Percentiles rank a stretch among this genome's conserved stretches.
Conservation (phyloP, 257 asterid genomes). For the Marsdenia floribunda region DNA sequence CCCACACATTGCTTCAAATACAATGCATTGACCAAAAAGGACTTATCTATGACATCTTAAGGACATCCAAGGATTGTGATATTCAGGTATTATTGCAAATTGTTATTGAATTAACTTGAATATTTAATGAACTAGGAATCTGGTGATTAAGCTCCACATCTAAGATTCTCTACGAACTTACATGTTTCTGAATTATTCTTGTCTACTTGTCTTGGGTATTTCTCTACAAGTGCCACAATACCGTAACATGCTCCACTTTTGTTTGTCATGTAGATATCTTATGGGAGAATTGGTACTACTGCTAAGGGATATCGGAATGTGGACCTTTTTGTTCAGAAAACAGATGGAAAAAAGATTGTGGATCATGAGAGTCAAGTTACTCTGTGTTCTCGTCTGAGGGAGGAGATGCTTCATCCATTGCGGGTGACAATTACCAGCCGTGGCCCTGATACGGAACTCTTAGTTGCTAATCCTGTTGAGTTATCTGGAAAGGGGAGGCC, state of each 20-base stretch:
- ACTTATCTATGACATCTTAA: constrained; percentile 45
- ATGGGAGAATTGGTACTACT: constrained; percentile 38
- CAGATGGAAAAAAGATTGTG: constrained; percentile 40
- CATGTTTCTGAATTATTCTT: not conserved
- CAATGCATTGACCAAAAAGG: constrained; percentile 48
- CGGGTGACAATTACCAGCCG: constrained; percentile 45
- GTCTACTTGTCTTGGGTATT: constrained; percentile 3
- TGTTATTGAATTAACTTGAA: not conserved
- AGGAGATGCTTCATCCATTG: constrained; percentile 50
- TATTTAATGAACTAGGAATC: not conserved
- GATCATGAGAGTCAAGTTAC: constrained; percentile 32
- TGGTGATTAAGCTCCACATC: not conserved
- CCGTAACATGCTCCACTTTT: constrained; percentile 11
- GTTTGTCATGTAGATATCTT: constrained; percentile 32
- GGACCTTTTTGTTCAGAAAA: constrained; percentile 39
- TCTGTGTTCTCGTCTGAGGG: constrained; percentile 36
- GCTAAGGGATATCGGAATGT: constrained; percentile 33
- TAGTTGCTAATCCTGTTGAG: constrained; percentile 56
- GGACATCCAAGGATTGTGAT: constrained; percentile 44
- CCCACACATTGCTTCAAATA: constrained; percentile 46
- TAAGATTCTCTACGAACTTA: not conserved
- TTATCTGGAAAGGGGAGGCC: constrained; percentile 52
- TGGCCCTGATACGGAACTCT: constrained; percentile 51
- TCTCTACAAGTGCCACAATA: not conserved
- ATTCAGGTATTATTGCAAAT: constrained; percentile 33